Conservation (phyloP, 1,139 yeast species). For the Yamadazyma songkhlaensis region DNA sequence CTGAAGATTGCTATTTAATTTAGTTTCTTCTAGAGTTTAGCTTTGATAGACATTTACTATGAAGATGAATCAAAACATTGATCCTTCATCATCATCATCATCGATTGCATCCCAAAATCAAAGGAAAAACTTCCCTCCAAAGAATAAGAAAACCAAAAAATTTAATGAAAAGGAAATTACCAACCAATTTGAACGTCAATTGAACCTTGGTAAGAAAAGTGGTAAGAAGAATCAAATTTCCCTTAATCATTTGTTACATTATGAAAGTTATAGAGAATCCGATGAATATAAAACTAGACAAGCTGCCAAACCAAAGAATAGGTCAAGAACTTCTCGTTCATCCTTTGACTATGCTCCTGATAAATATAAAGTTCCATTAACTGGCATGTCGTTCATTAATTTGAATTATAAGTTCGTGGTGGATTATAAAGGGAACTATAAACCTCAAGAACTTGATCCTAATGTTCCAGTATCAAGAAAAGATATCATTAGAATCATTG, state of each 20-base stretch:
- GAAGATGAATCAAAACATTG: slow-evolving; percentile 7
- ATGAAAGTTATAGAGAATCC: slow-evolving; percentile 53
- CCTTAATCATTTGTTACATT: slow-evolving; percentile 63
- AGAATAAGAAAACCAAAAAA: neutral
- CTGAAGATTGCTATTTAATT: too few relatives aligned
- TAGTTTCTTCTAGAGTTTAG: too few relatives aligned
- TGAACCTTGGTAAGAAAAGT: slow-evolving; percentile 9
- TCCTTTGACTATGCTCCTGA: slow-evolving; percentile 12
- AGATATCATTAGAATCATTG: slow-evolving; percentile 67
- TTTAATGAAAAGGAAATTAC: slow-evolving; percentile 6
- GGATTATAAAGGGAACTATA: slow-evolving; percentile 55
- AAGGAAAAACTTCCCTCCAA: neutral
- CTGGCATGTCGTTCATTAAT: slow-evolving; percentile 76
- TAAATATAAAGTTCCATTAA: slow-evolving; percentile 33
- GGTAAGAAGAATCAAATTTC: slow-evolving; percentile 53
- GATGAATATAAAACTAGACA: slow-evolving; percentile 34
- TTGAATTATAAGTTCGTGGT: slow-evolving; percentile 84
- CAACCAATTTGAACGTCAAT: slow-evolving; percentile 7
- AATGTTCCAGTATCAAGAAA: slow-evolving; percentile 66
- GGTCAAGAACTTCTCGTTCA: slow-evolving; percentile 12
- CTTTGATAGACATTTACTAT: too few relatives aligned
- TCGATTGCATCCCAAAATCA: slow-evolving; percentile 2
- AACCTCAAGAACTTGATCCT: slow-evolving; percentile 64
- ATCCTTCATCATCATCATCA: slow-evolving; percentile 3
- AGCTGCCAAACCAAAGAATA: slow-evolving; percentile 17